Evolutionary conservation across 805 yeast genomes (phyloP), one percentile per base, ranked within the genome.

Genomic region (Wickerhamiella hasegawae): DNA sequence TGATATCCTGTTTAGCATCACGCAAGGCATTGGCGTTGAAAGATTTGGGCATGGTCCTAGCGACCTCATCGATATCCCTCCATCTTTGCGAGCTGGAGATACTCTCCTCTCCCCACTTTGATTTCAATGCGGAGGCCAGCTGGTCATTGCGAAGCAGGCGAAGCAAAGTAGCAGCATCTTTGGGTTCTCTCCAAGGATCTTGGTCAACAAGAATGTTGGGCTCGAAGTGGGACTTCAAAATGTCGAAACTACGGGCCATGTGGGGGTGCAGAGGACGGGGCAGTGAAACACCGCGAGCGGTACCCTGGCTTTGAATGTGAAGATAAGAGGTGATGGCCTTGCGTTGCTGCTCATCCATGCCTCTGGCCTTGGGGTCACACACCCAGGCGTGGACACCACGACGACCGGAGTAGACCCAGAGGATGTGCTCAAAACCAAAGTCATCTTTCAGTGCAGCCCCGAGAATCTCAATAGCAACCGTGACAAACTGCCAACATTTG

Each of bases 301-400:
- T 55, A 18, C 59, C 63, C 64, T 73, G 37, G 54, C 59, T 43
- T 36, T 81, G 61, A 1, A 85, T 76, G 46, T 82, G 87, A 53
- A 90, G 55, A 53, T 90, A 90, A 45, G 81, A 85, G 22, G 85
- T 76, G 10, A 90, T 69, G 3, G 93, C 73, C 47, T 77, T 66
- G 48, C 98, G 69, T 40, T 72, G 70, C 4, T 62, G 48, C 53
- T 90, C 97, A 42, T 71, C 78, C 41, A 90, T 56, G 1, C 54
- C 48, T 38, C 96, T 62, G 1, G 96, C 95, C 32, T 85, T 62
- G 37, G 68, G 58, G 53, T 90, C 98, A 56, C 94, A 80, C 18
- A 90, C 68, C 98, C 98, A 90, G 50, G 97, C 92, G 65, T 90
- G 98, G 12, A 92, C 94, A 56, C 98, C 98, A 69, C 98, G 80